Evolutionary conservation across 2,329 filamentous ascomycete genomes (phyloP), one percentile per base, ranked within the genome.

Genomic region (Pseudogymnoascus sp.): DNA sequence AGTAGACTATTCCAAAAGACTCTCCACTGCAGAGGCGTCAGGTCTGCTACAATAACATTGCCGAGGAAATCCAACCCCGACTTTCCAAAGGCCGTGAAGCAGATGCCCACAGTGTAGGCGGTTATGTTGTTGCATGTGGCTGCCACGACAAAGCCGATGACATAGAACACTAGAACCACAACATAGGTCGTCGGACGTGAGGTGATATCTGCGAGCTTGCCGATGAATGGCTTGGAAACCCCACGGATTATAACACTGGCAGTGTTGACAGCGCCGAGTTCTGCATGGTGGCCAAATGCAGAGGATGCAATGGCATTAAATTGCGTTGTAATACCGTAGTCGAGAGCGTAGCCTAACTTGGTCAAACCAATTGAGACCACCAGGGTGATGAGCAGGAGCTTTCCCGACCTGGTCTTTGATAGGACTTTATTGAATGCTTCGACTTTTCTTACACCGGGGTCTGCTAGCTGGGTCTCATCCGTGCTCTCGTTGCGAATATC

Each of bases 81-180:
- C 28, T 47, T 47, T 1, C 41, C 41, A 16, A 47, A 47, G 41
- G 41, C 20, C 6, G 41, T 47, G 11, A 47, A 47, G 22, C 41
- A 47, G 20, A 47, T 47, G 20, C 22, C 41, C 7, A 47, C 22
- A 47, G 41, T 47, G 41, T 47, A 47, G 41, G 41, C 41, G 3
- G 41, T 12, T 20, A 47, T 47, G 41, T 47, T 47, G 41, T 28
- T 4, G n/a, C 41, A 47, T 7, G 41, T 47, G 20, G 41, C 41
- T 47, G 41, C 41, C 41, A 47, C 41, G 65, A 77, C 64, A 18
- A 72, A 73, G 0, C 73, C 70, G 0, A 75, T 78, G 35, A 78
- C 66, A 25, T 76, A 64, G 62, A 77, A 77, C 58, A 70, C 64
- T 5, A 77, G 70, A 12, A 76, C 70, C 2, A 77, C 66, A 7